phyloP scores from a whole-genome alignment of 257 asterid genomes.

The Fraxinus anomala region DNA sequence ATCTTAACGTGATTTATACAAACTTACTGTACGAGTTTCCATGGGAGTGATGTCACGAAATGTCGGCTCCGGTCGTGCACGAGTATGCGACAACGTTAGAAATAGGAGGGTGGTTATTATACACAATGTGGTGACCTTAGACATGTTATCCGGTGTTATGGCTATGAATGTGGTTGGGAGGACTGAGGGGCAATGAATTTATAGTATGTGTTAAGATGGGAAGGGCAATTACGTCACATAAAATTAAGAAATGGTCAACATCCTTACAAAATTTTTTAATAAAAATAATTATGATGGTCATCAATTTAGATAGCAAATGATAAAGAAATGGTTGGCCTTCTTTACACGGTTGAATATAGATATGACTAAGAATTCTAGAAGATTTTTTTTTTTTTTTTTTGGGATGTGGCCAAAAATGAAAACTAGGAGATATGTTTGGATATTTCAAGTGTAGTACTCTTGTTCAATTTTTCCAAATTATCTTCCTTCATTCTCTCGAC shows the following conservation, averaged over 20 bases:
- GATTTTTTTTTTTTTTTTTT: neutral
- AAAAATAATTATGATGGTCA: neutral
- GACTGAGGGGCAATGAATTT: slow-evolving; percentile 18
- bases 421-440: slow-evolving; percentile 2
- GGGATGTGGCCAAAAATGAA: neutral
- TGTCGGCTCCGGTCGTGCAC: slow-evolving; percentile 44
- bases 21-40: slow-evolving; percentile 45
- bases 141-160: slow-evolving; percentile 31
- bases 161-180: neutral
- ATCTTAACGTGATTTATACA: neutral
- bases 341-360: slow-evolving; percentile 20
- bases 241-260: neutral
- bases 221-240: slow-evolving; percentile 31
- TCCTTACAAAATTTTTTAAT: neutral
- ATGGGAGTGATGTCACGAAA: slow-evolving; percentile 59
- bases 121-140: slow-evolving; percentile 39
- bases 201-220: slow-evolving; percentile 23
- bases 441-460: neutral
- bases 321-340: slow-evolving; percentile 32
- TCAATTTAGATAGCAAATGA: slow-evolving; percentile 14
- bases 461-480: neutral
- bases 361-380: slow-evolving; percentile 24
- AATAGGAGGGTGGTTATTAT: slow-evolving; percentile 42
- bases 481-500: neutral
- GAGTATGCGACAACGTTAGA: slow-evolving; percentile 32